phyloP scores from a whole-genome alignment of 2,329 filamentous ascomycete species.

The Neoarthrinium moseri region DNA sequence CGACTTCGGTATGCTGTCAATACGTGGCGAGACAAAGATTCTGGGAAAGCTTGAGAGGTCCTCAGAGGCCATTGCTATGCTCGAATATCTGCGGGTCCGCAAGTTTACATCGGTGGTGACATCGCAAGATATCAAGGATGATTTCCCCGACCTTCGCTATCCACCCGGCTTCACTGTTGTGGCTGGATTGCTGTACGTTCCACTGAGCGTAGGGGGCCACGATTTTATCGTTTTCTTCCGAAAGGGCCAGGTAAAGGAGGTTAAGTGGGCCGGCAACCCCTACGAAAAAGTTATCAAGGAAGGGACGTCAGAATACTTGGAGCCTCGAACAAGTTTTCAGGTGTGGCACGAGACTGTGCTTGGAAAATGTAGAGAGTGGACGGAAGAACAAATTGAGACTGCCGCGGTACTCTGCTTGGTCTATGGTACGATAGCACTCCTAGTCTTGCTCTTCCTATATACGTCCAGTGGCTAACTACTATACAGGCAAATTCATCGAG shows the following conservation, averaged over 20 bases:
- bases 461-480: not conserved
- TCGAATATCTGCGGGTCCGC: constrained; percentile 81
- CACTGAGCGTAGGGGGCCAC: constrained; percentile 69
- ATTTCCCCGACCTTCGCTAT: constrained; percentile 82
- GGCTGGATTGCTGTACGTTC: constrained; percentile 78
- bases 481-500: constrained; percentile 72
- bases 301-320: constrained; percentile 71
- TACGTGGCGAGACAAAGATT: constrained; percentile 85
- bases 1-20: constrained; percentile 82
- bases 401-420: constrained; percentile 84
- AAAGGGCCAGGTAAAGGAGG: constrained; percentile 71
- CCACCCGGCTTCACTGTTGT: constrained; percentile 75
- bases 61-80: constrained; percentile 79
- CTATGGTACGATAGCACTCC: constrained; percentile 60
- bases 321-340: constrained; percentile 78
- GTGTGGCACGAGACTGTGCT: constrained; percentile 79
- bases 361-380: constrained; percentile 84
- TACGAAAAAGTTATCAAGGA: constrained; percentile 76
- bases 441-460: not conserved
- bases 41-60: constrained; percentile 72
- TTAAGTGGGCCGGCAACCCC: constrained; percentile 84
- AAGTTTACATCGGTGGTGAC: constrained; percentile 72
- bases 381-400: constrained; percentile 84
- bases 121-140: constrained; percentile 71
- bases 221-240: constrained; percentile 94